phyloP scores from a whole-genome alignment of 768 basidiomycete species.

The Tylopilus balloui region DNA sequence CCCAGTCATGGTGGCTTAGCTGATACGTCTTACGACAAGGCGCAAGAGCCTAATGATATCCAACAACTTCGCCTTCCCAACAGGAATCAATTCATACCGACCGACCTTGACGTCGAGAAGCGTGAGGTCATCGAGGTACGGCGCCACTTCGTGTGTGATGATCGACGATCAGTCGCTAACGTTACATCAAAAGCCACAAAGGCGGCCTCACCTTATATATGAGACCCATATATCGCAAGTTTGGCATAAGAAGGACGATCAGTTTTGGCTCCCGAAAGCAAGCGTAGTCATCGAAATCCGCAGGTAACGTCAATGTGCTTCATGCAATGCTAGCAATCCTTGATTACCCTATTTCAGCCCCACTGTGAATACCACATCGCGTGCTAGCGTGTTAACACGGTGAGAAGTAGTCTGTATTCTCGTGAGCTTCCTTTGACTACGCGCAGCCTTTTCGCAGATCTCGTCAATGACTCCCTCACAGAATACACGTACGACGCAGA shows the following conservation, averaged over 20 bases:
- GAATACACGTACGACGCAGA: constrained; percentile 93
- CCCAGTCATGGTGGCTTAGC: not conserved
- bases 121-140: constrained; percentile 59
- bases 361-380: constrained; percentile 55
- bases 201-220: constrained; percentile 70
- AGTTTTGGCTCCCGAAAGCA: constrained; percentile 93
- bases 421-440: not conserved
- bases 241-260: constrained; percentile 98
- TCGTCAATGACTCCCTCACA: constrained; percentile 83
- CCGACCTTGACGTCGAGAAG: constrained; percentile 79
- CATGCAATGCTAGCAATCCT: not conserved
- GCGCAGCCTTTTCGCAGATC: constrained; percentile 68
- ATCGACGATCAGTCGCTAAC: not conserved
- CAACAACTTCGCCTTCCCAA: constrained; percentile 72
- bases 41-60: constrained; percentile 58
- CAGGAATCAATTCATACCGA: constrained; percentile 89
- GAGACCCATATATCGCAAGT: constrained; percentile 68
- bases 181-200: constrained; percentile 50
- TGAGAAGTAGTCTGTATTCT: constrained; percentile 27
- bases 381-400: constrained; percentile 71
- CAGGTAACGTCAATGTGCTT: constrained; percentile 42
- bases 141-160: not conserved
- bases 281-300: constrained; percentile 70
- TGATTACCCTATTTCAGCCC: constrained; percentile 39
- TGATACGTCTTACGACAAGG: constrained; percentile 38